Percentiles rank a stretch among this genome's conserved stretches.
Conservation (phyloP, 352 stramenopile genomes). For the Blastocystis sp. region DNA sequence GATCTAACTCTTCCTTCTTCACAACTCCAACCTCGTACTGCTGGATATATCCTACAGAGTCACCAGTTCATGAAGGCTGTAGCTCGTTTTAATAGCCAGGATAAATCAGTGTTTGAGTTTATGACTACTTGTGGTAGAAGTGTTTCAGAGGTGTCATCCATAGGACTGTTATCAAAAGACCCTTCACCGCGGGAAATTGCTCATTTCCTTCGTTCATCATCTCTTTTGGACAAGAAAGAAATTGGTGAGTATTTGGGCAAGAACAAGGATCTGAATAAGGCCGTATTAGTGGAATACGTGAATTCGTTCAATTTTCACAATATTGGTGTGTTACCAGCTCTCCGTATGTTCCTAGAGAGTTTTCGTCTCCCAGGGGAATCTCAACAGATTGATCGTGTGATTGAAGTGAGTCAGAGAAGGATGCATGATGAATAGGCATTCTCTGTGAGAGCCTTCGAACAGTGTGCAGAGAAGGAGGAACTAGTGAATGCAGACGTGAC, state of each 20-base stretch:
- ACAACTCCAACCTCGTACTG: background rate
- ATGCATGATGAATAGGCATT: background rate
- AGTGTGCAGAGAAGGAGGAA: background rate
- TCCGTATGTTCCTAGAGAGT: conserved; percentile 82
- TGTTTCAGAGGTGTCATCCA: background rate
- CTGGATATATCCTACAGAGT: background rate
- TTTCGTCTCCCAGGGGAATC: conserved; percentile 91
- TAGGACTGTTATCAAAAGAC: conserved; percentile 2
- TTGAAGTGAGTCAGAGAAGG: conserved; percentile 65
- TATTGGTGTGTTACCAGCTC: conserved; percentile 74
- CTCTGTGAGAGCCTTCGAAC: background rate
- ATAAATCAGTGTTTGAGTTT: conserved; percentile 32
- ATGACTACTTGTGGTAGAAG: conserved; percentile 20
- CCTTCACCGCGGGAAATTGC: conserved; percentile 22
- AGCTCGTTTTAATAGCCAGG: conserved; percentile 4
- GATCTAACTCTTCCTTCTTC: background rate
- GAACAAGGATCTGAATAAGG: conserved; percentile 80
- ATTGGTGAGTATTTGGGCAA: conserved; percentile 90
- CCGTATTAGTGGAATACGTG: conserved; percentile 71
- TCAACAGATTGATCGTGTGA: conserved; percentile 88
- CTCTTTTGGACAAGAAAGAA: conserved; percentile 80
- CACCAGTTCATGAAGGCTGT: conserved; percentile 36
- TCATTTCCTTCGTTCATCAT: conserved; percentile 81
- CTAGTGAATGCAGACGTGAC: conserved; percentile 47
- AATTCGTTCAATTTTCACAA: conserved; percentile 84